Percentiles rank a stretch among this genome's conserved stretches.
These are phyloP conservation scores for Ramaria rubella DNA, from an alignment of 768 basidiomycete species.

Conservation along the genomic window DNA sequence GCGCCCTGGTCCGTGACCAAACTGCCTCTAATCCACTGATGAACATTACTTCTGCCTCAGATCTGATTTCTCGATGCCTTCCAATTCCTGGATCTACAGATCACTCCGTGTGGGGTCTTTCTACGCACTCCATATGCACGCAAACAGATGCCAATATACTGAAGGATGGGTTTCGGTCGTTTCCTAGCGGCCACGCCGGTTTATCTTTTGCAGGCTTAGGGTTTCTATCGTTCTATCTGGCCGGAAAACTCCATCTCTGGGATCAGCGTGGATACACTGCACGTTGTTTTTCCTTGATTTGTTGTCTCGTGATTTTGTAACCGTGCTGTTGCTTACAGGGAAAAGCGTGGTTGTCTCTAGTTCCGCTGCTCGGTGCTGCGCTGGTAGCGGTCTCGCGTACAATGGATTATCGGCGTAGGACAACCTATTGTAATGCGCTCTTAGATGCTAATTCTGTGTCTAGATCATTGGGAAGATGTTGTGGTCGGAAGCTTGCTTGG, in stretches of 20 bases:
- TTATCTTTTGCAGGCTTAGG: slow-evolving; percentile 89
- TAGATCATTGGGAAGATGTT: slow-evolving; percentile 11
- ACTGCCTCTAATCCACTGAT: not conserved
- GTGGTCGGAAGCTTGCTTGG: slow-evolving; percentile 3
- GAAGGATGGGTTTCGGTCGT: slow-evolving; percentile 85
- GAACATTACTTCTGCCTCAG: slow-evolving; percentile 25
- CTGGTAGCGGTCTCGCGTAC: slow-evolving; percentile 80
- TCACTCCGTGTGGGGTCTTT: slow-evolving; percentile 59
- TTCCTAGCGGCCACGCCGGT: slow-evolving; percentile 88
- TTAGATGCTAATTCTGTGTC: not conserved
- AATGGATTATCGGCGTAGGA: slow-evolving; percentile 85
- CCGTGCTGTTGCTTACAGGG: slow-evolving; percentile 28
- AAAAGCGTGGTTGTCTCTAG: slow-evolving; percentile 79
- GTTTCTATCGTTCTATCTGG: slow-evolving; percentile 81
- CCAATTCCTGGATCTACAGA: slow-evolving; percentile 60
- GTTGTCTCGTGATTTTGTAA: not conserved
- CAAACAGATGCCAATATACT: slow-evolving; percentile 51
- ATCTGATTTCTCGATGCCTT: slow-evolving; percentile 65
- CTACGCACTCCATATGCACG: slow-evolving; percentile 71
- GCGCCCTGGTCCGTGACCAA: slow-evolving; percentile 55
- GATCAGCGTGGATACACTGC: slow-evolving; percentile 72
- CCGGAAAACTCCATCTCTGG: slow-evolving; percentile 89
- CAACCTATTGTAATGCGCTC: not conserved
- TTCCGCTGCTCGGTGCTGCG: slow-evolving; percentile 71
- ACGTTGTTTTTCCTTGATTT: slow-evolving; percentile 17